Conservation (phyloP, 129 eudicot genomes). For the Pseudognaphalium luteoalbum region DNA sequence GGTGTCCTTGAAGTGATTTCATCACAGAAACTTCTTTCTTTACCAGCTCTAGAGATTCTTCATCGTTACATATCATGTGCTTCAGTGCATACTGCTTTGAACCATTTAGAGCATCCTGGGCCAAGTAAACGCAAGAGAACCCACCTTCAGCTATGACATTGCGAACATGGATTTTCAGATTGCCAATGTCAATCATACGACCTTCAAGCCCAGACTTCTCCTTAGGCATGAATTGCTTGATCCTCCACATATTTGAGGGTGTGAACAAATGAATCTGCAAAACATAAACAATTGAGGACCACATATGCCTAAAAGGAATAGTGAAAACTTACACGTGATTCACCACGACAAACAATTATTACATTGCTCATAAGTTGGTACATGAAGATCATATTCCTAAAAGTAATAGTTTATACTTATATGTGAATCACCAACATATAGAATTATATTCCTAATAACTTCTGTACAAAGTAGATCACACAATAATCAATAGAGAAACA, state of each 20-base stretch:
- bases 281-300: slow-evolving; percentile 1
- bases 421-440: neutral
- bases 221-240: slow-evolving; percentile 79
- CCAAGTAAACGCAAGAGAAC: slow-evolving; percentile 91
- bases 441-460: neutral
- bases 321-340: neutral
- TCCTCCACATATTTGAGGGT: slow-evolving; percentile 72
- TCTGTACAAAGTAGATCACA: neutral
- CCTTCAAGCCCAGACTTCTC: slow-evolving; percentile 96
- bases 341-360: slow-evolving; percentile 2
- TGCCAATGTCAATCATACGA: slow-evolving; percentile 80
- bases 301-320: neutral
- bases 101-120: slow-evolving; percentile 81
- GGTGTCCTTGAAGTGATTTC: slow-evolving; percentile 96
- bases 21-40: slow-evolving; percentile 82
- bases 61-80: slow-evolving; percentile 93
- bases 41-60: slow-evolving; percentile 82
- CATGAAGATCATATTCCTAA: slow-evolving; percentile 4
- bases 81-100: slow-evolving; percentile 92
- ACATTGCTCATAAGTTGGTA: neutral
- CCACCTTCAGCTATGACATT: slow-evolving; percentile 96
- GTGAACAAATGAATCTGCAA: slow-evolving; percentile 26
- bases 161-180: slow-evolving; percentile 78
- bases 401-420: neutral
- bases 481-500: too few relatives aligned